Base-by-base conservation (phyloP, 495 filamentous ascomycete species). In the Hypomontagnella monticulosa region DNA sequence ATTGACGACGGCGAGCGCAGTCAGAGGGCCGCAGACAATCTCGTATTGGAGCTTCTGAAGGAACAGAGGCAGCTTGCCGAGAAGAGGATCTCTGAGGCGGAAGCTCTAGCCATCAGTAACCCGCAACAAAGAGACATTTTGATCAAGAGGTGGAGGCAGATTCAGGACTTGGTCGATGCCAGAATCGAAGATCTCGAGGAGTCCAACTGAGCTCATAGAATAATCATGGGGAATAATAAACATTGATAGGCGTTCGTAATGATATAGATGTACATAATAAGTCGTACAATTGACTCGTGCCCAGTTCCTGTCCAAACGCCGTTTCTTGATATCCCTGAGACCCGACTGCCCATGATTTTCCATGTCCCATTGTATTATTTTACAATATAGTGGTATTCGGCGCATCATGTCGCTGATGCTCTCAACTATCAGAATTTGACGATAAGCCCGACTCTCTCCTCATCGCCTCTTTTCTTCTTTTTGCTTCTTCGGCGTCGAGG, bases 401-500 rank as follows among this genome's bases (percentile, higher is more conserved):
- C 48, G 44, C 11, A 46, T 20, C 4, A 43, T 53, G 12, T 11
- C 18, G 1, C 10, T 11, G 11, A 10, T 19, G 10, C 36, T 1
- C 12, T 48, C 15, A 62, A 40, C 19, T 63, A 16, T 36, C 16
- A 10, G 57, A 40, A 27, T 23, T 61, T 18, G 65, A 43, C 3
- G 64, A 41, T 27, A 81, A 51, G 19, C 79, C 79, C 1, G 79
- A 76, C 68, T 81, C 78, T 44, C 59, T 78, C 66, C 83, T 82
- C 67, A 92, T 82, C 53, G 88, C 84, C 48, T 87, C 82, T 63
- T 81, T 86, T 65, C 88, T 82, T 76, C 83, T 88, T 77, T 86
- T 83, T 0, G 83, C 76, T 71, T 89, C 89, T 40, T 84, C 82
- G 15, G 77, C 76, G 14, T 80, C 33, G 34, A 74, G 73, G 54